Conservation (phyloP, 345 rosid species). For the Boechera retrofracta region DNA sequence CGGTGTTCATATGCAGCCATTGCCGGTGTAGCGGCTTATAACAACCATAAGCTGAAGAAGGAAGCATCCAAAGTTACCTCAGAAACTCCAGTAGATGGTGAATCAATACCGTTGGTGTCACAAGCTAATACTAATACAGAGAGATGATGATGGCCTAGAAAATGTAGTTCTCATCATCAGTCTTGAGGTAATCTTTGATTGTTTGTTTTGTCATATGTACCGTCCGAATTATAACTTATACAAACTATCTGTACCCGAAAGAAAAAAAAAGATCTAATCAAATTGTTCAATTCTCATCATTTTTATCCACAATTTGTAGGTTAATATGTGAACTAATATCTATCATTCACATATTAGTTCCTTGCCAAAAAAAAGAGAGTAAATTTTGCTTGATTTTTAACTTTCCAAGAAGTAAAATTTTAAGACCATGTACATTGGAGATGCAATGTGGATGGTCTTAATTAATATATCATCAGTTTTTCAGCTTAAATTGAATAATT, state of each 20-base stretch:
- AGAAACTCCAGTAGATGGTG: slow-evolving; percentile 45
- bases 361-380: not conserved
- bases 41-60: slow-evolving; percentile 83
- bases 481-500: not conserved
- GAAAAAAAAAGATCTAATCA: slow-evolving; percentile 1
- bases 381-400: not conserved
- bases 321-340: not conserved
- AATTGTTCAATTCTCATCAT: slow-evolving; percentile 2
- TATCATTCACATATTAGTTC: not conserved
- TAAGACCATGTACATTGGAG: too few species aligned
- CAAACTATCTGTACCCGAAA: slow-evolving; percentile 34
- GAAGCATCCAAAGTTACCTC: slow-evolving; percentile 65
- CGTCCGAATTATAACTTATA: slow-evolving; percentile 29
- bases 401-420: not conserved
- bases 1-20: slow-evolving; percentile 60
- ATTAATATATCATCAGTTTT: too few species aligned
- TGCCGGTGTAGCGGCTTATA: slow-evolving; percentile 96
- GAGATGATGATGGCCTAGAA: slow-evolving; percentile 30
- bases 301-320: not conserved
- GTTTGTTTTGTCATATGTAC: slow-evolving; percentile 37
- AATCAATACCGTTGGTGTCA: slow-evolving; percentile 54
- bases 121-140: slow-evolving; percentile 43
- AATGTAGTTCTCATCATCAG: slow-evolving; percentile 32
- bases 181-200: slow-evolving; percentile 42
- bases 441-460: too few species aligned